Evolutionary conservation across 352 stramenopile species (phyloP).

Genomic region (Pythium biforme): DNA sequence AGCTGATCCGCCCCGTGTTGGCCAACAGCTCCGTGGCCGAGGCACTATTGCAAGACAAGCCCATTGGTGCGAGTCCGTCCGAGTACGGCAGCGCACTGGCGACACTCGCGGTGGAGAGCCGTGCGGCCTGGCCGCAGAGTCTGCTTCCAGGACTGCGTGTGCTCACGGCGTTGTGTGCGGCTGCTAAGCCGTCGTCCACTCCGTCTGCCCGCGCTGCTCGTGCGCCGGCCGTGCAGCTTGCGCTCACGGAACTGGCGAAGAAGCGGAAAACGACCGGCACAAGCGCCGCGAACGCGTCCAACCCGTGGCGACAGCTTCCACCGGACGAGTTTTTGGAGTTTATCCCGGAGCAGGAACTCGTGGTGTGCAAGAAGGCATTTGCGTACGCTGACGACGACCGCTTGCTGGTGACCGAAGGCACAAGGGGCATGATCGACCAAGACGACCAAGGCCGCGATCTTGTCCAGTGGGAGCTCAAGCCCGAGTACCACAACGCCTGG

Average conservation of each 20-base stretch:
- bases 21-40: constrained; percentile 40
- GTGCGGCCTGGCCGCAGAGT: constrained; percentile 34
- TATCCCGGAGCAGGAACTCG: constrained; percentile 23
- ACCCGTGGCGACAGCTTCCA: constrained; percentile 29
- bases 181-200: constrained; percentile 4
- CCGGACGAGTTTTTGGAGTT: constrained; percentile 46
- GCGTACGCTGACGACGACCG: constrained; percentile 44
- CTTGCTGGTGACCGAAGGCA: constrained; percentile 44
- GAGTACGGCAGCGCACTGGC: constrained; percentile 21
- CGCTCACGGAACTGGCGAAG: constrained; percentile 52
- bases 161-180: constrained; percentile 46
- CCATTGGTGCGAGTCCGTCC: neutral
- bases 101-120: constrained; percentile 13
- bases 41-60: constrained; percentile 17
- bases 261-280: constrained; percentile 16
- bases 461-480: constrained; percentile 47
- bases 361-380: constrained; percentile 53
- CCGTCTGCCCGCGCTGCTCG: neutral
- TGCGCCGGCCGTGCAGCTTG: constrained; percentile 33
- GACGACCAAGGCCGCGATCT: constrained; percentile 29
- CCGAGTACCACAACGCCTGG: constrained; percentile 40
- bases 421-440: constrained; percentile 31
- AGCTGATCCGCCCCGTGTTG: constrained; percentile 53
- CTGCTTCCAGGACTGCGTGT: constrained; percentile 48
- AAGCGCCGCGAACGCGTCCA: neutral